A percentile compares a stretch with the other conserved stretches of the same genome.
Conservation (phyloP, 1,284 basidiomycete species). For the Thelephora terrestris region DNA sequence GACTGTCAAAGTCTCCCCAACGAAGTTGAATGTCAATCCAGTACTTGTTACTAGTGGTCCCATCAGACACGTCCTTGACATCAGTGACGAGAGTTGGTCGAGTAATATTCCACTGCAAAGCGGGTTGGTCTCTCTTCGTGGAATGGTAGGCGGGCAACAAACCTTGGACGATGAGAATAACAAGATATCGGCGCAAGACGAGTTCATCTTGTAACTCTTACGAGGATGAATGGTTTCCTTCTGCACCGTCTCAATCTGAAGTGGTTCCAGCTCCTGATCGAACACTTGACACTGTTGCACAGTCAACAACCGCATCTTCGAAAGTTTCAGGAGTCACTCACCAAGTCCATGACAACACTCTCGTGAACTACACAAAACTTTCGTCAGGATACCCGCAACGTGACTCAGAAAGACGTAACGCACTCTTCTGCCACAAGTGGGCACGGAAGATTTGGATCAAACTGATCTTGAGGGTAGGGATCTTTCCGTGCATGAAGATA, state of each 20-base stretch:
- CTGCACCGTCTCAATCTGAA: conserved; percentile 98
- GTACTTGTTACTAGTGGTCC: conserved; percentile 97
- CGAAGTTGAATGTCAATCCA: conserved; percentile 98
- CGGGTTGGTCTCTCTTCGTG: background rate
- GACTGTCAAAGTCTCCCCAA: conserved; percentile 99
- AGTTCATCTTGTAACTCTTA: conserved; percentile 99
- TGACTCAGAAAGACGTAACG: conserved; percentile 22
- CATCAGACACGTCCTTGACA: conserved; percentile 93
- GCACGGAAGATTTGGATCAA: conserved; percentile 99
- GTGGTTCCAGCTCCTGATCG: conserved; percentile 95
- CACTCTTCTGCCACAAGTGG: conserved; percentile 98
- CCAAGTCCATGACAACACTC: conserved; percentile 94
- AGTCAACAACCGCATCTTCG: background rate
- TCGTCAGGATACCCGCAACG: conserved; percentile 8
- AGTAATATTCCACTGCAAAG: conserved; percentile 86
- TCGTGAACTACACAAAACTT: conserved; percentile 49
- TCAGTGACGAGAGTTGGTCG: conserved; percentile 94
- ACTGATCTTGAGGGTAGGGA: conserved; percentile 95
- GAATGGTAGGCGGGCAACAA: conserved; percentile 6
- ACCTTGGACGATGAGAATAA: conserved; percentile 93
- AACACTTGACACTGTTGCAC: conserved; percentile 82
- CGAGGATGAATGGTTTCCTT: conserved; percentile 99
- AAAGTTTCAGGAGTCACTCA: conserved; percentile 27
- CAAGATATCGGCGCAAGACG: conserved; percentile 91
- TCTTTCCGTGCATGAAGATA: conserved; percentile 96